These are phyloP conservation scores for Lasiodiplodia citricola DNA, from an alignment of 2,329 filamentous ascomycete genomes.

Conservation along the genomic window DNA sequence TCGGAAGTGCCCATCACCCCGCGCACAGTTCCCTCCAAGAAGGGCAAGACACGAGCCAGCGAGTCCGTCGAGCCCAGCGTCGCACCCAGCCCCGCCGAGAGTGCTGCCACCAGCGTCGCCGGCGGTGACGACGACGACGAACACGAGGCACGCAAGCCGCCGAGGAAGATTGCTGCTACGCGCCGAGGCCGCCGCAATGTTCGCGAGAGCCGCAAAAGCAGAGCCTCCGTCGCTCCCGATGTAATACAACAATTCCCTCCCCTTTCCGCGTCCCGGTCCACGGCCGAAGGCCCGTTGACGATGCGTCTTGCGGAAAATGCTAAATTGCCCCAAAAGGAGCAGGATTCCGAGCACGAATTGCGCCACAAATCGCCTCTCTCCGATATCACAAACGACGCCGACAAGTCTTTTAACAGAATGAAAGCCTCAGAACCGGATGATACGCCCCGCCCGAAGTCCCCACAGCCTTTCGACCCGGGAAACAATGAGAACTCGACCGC, in stretches of 20 bases:
- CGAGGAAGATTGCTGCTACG: constrained; percentile 12
- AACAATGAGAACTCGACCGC: background rate
- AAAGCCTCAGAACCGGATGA: constrained; percentile 11
- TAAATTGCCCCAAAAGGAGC: constrained; percentile 3
- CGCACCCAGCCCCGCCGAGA: constrained; percentile 58
- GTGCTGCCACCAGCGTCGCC: background rate
- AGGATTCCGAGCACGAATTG: constrained; percentile 19
- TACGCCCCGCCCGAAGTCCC: constrained; percentile 14
- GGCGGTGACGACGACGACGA: constrained; percentile 1
- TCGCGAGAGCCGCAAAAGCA: constrained; percentile 25
- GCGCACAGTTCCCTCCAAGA: constrained; percentile 41
- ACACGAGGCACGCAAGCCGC: constrained; percentile 3
- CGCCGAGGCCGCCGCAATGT: constrained; percentile 24
- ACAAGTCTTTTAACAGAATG: constrained; percentile 21
- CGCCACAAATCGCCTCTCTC: constrained; percentile 21
- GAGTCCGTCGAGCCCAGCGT: constrained; percentile 66
- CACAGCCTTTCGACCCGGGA: constrained; percentile 1
- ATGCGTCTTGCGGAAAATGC: background rate
- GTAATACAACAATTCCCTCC: constrained; percentile 21
- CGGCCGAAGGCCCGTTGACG: background rate
- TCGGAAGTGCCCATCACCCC: constrained; percentile 56
- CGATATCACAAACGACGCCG: constrained; percentile 19
- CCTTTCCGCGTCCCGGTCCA: background rate
- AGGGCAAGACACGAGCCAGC: constrained; percentile 53
- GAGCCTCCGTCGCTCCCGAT: constrained; percentile 21